phyloP scores from a whole-genome alignment of 2,329 filamentous ascomycete species.

The Huntiella omanensis region DNA sequence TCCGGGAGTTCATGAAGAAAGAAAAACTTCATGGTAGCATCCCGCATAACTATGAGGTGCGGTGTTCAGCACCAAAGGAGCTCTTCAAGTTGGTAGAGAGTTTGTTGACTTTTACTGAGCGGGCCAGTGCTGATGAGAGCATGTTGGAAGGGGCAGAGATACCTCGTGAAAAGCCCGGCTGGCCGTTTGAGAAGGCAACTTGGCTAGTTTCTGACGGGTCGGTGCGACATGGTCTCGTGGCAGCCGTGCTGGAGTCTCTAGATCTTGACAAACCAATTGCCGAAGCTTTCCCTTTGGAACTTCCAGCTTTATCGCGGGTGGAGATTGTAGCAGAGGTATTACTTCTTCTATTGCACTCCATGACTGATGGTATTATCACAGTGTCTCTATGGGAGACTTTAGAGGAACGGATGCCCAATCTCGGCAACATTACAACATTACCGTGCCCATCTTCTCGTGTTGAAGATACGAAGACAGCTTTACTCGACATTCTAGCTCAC shows the following conservation, averaged over 20 bases:
- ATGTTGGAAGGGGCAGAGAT: slow-evolving; percentile 37
- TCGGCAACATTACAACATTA: slow-evolving; percentile 16
- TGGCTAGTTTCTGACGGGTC: slow-evolving; percentile 16
- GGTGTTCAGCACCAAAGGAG: slow-evolving; percentile 70
- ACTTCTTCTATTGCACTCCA: slow-evolving; percentile 51
- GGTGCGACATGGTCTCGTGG: slow-evolving; percentile 14
- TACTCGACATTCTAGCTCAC: slow-evolving; percentile 56
- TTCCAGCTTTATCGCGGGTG: slow-evolving; percentile 46
- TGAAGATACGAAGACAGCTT: slow-evolving; percentile 28
- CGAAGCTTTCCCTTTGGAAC: slow-evolving; percentile 41
- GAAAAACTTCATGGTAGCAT: slow-evolving; percentile 28
- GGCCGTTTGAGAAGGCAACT: slow-evolving; percentile 35
- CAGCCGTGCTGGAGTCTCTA: slow-evolving; percentile 42
- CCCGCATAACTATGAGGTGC: slow-evolving; percentile 37
- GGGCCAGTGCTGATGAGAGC: slow-evolving; percentile 39
- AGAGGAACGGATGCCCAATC: slow-evolving; percentile 32
- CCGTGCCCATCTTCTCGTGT: slow-evolving; percentile 12
- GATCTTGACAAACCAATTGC: slow-evolving; percentile 49
- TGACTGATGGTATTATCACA: slow-evolving; percentile 66
- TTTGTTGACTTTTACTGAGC: slow-evolving; percentile 39
- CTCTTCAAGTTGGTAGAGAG: slow-evolving; percentile 77
- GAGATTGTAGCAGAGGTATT: slow-evolving; percentile 58
- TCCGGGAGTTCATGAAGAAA: slow-evolving; percentile 31
- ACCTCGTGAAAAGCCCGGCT: slow-evolving; percentile 33
- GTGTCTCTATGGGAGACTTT: slow-evolving; percentile 47